phyloP scores from a whole-genome alignment of 345 rosid genomes.

The Isatis tinctoria region DNA sequence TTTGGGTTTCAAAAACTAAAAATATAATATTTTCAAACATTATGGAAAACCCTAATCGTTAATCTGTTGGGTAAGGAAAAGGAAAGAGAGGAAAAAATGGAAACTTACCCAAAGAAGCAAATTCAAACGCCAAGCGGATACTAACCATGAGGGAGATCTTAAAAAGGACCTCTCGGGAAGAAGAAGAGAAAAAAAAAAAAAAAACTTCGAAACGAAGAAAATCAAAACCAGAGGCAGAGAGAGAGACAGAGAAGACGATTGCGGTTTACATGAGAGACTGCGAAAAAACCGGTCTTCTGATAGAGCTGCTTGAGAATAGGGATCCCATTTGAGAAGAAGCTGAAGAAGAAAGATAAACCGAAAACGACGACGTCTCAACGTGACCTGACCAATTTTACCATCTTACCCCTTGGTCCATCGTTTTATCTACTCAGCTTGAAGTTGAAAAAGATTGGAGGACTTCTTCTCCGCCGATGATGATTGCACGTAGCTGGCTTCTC shows the following conservation, averaged over 20 bases:
- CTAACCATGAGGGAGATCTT: slow-evolving; percentile 33
- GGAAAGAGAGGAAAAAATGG: slow-evolving; percentile 3
- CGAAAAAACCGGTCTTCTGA: slow-evolving; percentile 32
- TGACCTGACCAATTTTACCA: neutral
- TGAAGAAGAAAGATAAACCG: neutral
- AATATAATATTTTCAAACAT: neutral
- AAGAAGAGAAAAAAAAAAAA: neutral
- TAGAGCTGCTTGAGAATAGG: slow-evolving; percentile 37
- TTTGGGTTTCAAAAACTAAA: neutral
- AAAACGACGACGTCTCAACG: neutral
- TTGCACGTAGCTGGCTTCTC: slow-evolving; percentile 1
- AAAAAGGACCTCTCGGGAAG: slow-evolving; percentile 15
- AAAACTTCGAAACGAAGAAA: neutral
- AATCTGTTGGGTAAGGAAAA: neutral
- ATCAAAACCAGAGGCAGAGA: slow-evolving; percentile 33
- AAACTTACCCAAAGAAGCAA: slow-evolving; percentile 33
- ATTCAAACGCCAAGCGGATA: slow-evolving; percentile 34
- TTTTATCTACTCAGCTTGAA: slow-evolving; percentile 13
- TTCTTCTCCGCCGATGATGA: slow-evolving; percentile 3
- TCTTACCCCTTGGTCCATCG: neutral
- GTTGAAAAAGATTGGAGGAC: neutral
- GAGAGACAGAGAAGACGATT: slow-evolving; percentile 35
- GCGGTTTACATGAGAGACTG: slow-evolving; percentile 27
- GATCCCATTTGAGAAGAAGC: slow-evolving; percentile 18
- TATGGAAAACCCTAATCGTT: slow-evolving; percentile 21